Evolutionary conservation across 805 yeast genomes (phyloP), one percentile per base, ranked within the genome.

Genomic region (Pichia sporocuriosa): DNA sequence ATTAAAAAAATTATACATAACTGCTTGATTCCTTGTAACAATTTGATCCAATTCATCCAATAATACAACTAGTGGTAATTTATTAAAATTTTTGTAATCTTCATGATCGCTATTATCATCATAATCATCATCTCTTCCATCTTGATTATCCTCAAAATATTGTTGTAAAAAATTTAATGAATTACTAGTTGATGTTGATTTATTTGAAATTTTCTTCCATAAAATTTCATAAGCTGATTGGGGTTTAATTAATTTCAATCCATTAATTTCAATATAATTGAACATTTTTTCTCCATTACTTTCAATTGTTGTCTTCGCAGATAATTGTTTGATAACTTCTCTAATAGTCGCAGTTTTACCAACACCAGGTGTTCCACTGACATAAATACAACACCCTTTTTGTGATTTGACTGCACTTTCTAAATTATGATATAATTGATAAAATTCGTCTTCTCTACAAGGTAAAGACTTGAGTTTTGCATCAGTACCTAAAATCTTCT

Each of bases 351-450:
- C 93, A 0, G 98, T 90, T 57, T 93, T 93, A 11, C 98, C 98
- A 2, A 94, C 90, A 8, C 99, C 99, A 0, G 99, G 98, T 0
- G 96, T 87, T 4, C 99, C 99, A 61, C 96, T 86, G 10, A 93
- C 79, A 57, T 89, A 93, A 6, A 93, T 62, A 50, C 96, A 86
- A 7, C 89, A 74, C 0, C 97, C 97, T 1, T 82, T 72, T 32
- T 75, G 74, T 13, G 81, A 72, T 35, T 70, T 70, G 26, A 90
- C 75, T 0, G 95, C 84, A 34, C 77, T 70, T 51, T 87, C 88
- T 4, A 93, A 58, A 32, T 78, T 76, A 33, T 75, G 56, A 58
- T 79, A 85, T 4, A 93, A 66, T 42, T 79, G 73, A 9, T 79
- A 74, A 56, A 82, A 88, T 58, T 93, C 95, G 17, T 74, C 73